Base-by-base conservation (phyloP, 2,329 filamentous ascomycete species). In the Stachybotrys echinatus region DNA sequence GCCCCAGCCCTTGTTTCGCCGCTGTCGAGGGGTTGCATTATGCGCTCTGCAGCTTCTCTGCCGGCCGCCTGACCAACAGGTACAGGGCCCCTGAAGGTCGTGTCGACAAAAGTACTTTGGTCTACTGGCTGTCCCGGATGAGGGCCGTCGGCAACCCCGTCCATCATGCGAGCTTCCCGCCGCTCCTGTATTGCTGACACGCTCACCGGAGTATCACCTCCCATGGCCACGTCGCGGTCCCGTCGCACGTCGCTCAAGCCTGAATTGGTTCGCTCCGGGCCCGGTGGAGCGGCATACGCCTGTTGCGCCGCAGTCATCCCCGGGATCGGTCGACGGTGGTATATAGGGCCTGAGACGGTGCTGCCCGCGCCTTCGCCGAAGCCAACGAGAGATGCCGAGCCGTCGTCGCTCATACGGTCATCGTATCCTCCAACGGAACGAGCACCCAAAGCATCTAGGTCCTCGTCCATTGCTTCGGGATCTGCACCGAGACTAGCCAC, bases 301-400 rank as follows among this genome's bases (percentile, higher is more conserved):
- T 69, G 59, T 54, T 62, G 61, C 50, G 68, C 47, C 64, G 58
- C 71, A 67, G 51, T 63, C 52, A 58, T 69, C 54, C 63, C 70
- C 56, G 73, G 74, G 55, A 68, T 67, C 47, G 73, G 66, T 45
- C 78, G 65, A 52, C 79, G 70, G 65, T 80, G 74, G 70, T 88
- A 79, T 63, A 88, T 87, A 38, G 89, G 89, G 0, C 90, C 90
- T 52, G 85, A 89, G 50, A 92, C 85, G 5, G 90, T 90, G 65
- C 87, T 90, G 58, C 87, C 89, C 10, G 92, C 92, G 31, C 92
- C 92, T 66, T 96, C 92, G 46, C 92, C 92, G 59, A 96, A 96
- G 0, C 88, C 92, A 10, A 96, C 92, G 6, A 96, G 76, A 54
- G 87, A 92, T 3, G 86, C 89, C 48, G 84, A 85, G 7, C 85